Evolutionary conservation across 495 filamentous ascomycete genomes (phyloP), one percentile per base, ranked within the genome.

Genomic region (Neurospora sp.): DNA sequence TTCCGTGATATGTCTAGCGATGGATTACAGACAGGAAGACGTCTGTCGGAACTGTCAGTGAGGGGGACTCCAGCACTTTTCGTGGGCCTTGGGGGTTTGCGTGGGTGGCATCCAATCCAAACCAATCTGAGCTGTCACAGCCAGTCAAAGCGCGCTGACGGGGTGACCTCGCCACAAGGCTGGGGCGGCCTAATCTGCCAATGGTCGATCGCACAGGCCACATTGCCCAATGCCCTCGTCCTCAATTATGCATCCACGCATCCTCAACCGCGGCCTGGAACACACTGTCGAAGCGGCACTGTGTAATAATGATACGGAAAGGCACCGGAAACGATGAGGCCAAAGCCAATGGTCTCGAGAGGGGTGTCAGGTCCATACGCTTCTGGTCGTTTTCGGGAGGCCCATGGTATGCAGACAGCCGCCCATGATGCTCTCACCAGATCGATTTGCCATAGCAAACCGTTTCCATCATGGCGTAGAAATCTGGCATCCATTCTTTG

Each of bases 211-310:
- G 40, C 74, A 75, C 74, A 73, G 75, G 69, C 74, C 59, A 65
- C 53, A 40, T 70, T 74, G 73, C 71, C 70, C 53, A 40, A 70
- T 74, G 73, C 73, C 70, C 75, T 77, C 14, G 74, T 73, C 72
- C 75, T 76, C 61, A 76, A 76, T 76, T 74, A 79, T 78, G 75
- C 76, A 79, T 40, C 73, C 75, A 79, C 76, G 75, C 76, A 79
- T 45, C 73, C 75, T 75, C 73, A 77, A 74, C 78, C 75, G 78
- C 74, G 75, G 76, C 22, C 53, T 65, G 53, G 27, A 65, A 18
- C 53, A 65, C 53, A 1, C 27, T 65, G 27, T 18, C 27, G 12
- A 37, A 65, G 27, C 27, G 53, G 27, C 53, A 65, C 53, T 65
- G 53, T 65, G 53, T 18, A 35, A 35, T 18, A 9, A 9, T 35